Evolutionary conservation across 116 monocot species (phyloP).

Genomic region (Zostera marina): DNA sequence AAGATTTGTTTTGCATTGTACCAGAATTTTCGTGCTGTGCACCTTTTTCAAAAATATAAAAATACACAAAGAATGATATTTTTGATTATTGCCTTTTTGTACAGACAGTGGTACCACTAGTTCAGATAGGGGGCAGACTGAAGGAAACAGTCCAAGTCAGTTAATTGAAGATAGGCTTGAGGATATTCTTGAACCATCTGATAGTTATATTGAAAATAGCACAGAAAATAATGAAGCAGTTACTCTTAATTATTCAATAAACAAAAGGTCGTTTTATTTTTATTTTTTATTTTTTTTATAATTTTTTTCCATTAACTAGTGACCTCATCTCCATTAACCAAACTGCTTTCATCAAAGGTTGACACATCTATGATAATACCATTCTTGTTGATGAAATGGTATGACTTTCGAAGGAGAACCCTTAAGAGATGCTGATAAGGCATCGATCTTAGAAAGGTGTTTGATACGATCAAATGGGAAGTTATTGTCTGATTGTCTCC

Average conservation of each 20-base stretch:
- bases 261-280: constrained; percentile 5
- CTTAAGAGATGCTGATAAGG: too few relatives aligned
- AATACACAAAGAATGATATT: neutral
- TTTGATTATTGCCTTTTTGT: neutral
- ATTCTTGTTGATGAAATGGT: too few relatives aligned
- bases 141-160: neutral
- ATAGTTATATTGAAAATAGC: constrained; percentile 6
- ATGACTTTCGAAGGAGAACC: too few relatives aligned
- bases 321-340: neutral
- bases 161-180: neutral
- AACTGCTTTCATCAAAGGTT: too few relatives aligned
- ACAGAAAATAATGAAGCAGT: constrained; percentile 1
- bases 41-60: neutral
- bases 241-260: neutral
- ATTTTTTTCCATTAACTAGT: neutral
- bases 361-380: too few relatives aligned
- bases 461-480: too few relatives aligned
- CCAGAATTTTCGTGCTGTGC: neutral
- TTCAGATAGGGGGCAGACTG: neutral
- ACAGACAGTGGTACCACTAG: constrained; percentile 1
- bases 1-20: neutral
- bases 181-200: constrained; percentile 3
- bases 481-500: too few relatives aligned
- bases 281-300: neutral
- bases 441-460: too few relatives aligned